Conservation (phyloP, 1,139 yeast genomes). For the Pneumocystis wakefieldiae region DNA sequence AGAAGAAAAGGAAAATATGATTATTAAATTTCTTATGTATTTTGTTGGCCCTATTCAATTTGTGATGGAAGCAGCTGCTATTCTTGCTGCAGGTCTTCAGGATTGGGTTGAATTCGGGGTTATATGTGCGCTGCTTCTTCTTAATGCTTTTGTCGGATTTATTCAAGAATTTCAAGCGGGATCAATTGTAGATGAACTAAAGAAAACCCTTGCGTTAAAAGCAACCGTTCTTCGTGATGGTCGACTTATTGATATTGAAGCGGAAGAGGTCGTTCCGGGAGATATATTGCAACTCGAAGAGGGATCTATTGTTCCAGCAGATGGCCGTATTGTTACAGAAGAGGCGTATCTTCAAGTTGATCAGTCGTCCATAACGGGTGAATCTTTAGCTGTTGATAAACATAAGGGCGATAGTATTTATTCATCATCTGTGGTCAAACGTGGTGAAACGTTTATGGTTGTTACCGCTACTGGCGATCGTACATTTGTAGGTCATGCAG, state of each 20-base stretch:
- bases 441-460: constrained; percentile 93
- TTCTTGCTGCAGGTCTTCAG: constrained; percentile 93
- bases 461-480: constrained; percentile 92
- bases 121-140: constrained; percentile 71
- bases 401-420: constrained; percentile 74
- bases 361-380: constrained; percentile 98
- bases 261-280: constrained; percentile 67
- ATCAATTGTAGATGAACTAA: constrained; percentile 32
- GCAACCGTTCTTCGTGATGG: constrained; percentile 62
- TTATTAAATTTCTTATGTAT: constrained; percentile 77
- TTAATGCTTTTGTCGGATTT: constrained; percentile 93
- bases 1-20: constrained; percentile 74
- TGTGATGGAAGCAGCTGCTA: constrained; percentile 97
- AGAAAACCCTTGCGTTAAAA: constrained; percentile 29
- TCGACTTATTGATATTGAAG: constrained; percentile 42
- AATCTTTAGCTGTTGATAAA: constrained; percentile 91
- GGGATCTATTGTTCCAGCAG: constrained; percentile 74
- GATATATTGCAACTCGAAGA: constrained; percentile 65
- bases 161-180: constrained; percentile 72
- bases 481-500: constrained; percentile 91
- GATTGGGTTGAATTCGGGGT: constrained; percentile 99
- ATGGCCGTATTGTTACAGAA: constrained; percentile 83
- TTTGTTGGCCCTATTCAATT: constrained; percentile 97
- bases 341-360: constrained; percentile 84
- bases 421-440: constrained; percentile 91